Evolutionary conservation across 495 filamentous ascomycete genomes (phyloP), one percentile per base, ranked within the genome.

Genomic region (Aspergillus panamensis): DNA sequence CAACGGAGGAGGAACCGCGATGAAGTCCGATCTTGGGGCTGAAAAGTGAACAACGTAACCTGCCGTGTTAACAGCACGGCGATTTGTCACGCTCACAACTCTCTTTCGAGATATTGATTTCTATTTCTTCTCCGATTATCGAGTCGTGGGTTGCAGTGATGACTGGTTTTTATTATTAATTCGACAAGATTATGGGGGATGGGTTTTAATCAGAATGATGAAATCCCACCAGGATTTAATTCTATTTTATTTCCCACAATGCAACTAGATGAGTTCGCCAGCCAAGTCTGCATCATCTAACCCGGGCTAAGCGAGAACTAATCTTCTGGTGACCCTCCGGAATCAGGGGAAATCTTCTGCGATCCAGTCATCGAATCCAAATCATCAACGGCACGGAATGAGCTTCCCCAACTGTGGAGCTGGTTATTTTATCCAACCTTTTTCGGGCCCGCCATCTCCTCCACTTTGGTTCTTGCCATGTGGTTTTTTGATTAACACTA

Each of bases 361-460:
- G 17, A 39, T 52, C 56, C 56, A 58, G 56, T 53, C 19, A 51
- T 20, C 20, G 25, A 48, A 33, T 32, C 45, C 53, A 50, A 48
- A 20, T 60, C 40, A 51, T 53, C 59, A 65, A 65, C 62, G 62
- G 60, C 48, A 57, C 55, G 55, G 58, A 66, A 60, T 59, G 58
- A 66, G 59, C 55, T 39, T 33, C 56, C 14, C 51, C 58, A 48
- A 57, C 57, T 57, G 64, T 63, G 64, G 64, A 44, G 52, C 21
- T 59, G 54, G 52, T 67, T 59, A 62, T 64, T 67, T 67, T 48
- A 47, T 48, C 53, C 40, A 40, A 14, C 33, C 35, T 49, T 47
- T 12, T 53, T 50, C 48, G 57, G 55, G 56, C 57, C 51, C 57
- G 35, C 33, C 35, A 21, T 51, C 29, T 37, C 49, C 57, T 47